Percentiles rank a stretch among this genome's conserved stretches.
Conservation (phyloP, 1,284 basidiomycete genomes). For the Moniliella sp. region DNA sequence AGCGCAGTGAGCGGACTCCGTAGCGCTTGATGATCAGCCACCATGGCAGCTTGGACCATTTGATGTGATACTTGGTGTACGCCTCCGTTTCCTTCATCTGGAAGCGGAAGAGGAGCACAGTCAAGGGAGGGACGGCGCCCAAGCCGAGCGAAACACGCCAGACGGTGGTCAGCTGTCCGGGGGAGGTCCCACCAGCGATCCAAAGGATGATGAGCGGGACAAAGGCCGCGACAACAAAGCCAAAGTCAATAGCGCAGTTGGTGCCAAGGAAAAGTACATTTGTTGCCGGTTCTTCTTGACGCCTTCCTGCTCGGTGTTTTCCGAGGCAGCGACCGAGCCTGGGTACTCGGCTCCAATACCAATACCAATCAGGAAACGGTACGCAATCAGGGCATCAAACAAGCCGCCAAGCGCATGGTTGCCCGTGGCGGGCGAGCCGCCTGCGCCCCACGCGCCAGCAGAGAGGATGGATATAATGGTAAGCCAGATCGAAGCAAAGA, state of each 20-base stretch:
- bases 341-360: slow-evolving; percentile 59
- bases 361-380: slow-evolving; percentile 37
- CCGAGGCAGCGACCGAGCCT: slow-evolving; percentile 70
- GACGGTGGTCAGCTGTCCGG: slow-evolving; percentile 16
- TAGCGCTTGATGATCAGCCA: slow-evolving; percentile 58
- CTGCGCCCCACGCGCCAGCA: slow-evolving; percentile 59
- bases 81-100: slow-evolving; percentile 57
- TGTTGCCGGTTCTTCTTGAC: slow-evolving; percentile 61
- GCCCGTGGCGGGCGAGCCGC: slow-evolving; percentile 39
- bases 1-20: slow-evolving; percentile 47
- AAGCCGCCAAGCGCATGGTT: slow-evolving; percentile 50
- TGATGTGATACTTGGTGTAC: slow-evolving; percentile 51
- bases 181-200: slow-evolving; percentile 44
- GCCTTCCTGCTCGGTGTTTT: slow-evolving; percentile 54
- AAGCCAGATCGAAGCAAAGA: slow-evolving; percentile 33
- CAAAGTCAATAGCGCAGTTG: slow-evolving; percentile 56
- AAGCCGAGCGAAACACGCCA: slow-evolving; percentile 67
- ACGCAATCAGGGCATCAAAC: slow-evolving; percentile 49
- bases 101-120: slow-evolving; percentile 65
- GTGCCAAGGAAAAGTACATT: slow-evolving; percentile 64
- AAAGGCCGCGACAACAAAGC: slow-evolving; percentile 62
- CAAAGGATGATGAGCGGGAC: slow-evolving; percentile 45
- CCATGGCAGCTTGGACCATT: slow-evolving; percentile 50
- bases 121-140: slow-evolving; percentile 56
- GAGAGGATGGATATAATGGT: slow-evolving; percentile 40